Conservation (phyloP, 1,139 yeast genomes). For the Nakaseomyces bracarensis region DNA sequence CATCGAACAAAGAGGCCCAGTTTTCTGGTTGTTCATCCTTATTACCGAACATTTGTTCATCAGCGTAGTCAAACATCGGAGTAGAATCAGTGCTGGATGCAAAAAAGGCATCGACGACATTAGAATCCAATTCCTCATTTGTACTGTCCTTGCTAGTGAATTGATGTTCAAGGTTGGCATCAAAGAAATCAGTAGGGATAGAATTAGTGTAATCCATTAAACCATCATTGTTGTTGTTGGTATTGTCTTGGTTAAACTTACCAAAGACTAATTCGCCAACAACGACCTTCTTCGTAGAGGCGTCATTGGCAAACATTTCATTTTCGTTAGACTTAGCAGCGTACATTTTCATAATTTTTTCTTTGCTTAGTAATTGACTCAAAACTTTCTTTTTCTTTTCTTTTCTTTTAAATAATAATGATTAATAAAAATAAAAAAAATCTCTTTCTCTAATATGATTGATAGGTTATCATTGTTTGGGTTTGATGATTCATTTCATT, state of each 20-base stretch:
- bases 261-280: conserved; percentile 40
- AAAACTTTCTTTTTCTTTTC: neutral
- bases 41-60: conserved; percentile 2
- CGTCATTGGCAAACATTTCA: conserved; percentile 1
- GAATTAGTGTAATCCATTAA: conserved; percentile 5
- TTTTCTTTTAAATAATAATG: no score
- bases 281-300: conserved; percentile 14
- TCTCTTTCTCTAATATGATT: no score
- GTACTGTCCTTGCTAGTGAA: conserved; percentile 6
- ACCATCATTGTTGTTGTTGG: conserved; percentile 3
- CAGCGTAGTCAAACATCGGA: conserved; percentile 50
- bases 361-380: neutral
- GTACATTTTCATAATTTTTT: conserved; percentile 5
- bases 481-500: no score
- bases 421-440: no score
- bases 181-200: conserved; percentile 8
- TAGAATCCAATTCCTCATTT: conserved; percentile 42
- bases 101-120: conserved; percentile 56
- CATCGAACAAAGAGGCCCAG: conserved; percentile 60
- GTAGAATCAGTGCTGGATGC: conserved; percentile 42
- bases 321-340: conserved; percentile 4
- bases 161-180: neutral
- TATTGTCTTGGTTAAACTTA: conserved; percentile 30
- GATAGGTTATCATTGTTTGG: no score
- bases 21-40: conserved; percentile 39